Base-by-base conservation (phyloP, 495 filamentous ascomycete genomes). In the Tuber calosporum region DNA sequence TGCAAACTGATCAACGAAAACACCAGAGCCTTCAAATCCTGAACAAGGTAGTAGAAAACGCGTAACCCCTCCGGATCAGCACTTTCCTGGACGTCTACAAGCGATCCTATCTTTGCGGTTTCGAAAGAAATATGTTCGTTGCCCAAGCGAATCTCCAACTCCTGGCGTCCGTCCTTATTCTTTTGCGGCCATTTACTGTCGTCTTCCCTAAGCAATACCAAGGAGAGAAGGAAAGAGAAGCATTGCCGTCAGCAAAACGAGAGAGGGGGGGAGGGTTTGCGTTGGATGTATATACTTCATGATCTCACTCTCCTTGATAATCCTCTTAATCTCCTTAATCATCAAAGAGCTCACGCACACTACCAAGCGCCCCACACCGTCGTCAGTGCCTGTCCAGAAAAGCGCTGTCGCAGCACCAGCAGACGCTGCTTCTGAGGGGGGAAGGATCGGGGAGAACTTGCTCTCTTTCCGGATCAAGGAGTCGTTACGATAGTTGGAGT, bases 1-100 rank as follows among this genome's bases (percentile, higher is more conserved):
- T 99, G 96, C 69, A 99, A 87, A 17, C 92, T 91, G 77, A 97
- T 98, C 41, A 99, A 85, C 41, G 94, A 96, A 84, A 99, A 99
- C 2, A 98, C 92, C 39, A 99, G 88, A 20, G 95, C 95, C 84
- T 98, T 98, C 68, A 99, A 85, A 80, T 99, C 96, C 82, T 98
- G 96, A 6, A 98, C 94, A 0, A 99, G 91, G 81, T 99, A 99
- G 86, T 99, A 98, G 83, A 99, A 99, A n/a, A 99, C 96, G 19
- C 96, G 88, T 20, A 99, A 87, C 42, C 96, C 96, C 83, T 99
- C 96, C 15, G 96, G 96, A 82, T 99, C 96, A 34, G 90, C 90
- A 5, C 94, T 97, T 76, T 97, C 96, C 62, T 92, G 94, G 67
- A 99, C 94, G 82, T 99, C 96, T 79, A 95, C 93, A 66, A 99